Base-by-base conservation (phyloP, 331 rosid genomes). In the Phaseolus coccineus region DNA sequence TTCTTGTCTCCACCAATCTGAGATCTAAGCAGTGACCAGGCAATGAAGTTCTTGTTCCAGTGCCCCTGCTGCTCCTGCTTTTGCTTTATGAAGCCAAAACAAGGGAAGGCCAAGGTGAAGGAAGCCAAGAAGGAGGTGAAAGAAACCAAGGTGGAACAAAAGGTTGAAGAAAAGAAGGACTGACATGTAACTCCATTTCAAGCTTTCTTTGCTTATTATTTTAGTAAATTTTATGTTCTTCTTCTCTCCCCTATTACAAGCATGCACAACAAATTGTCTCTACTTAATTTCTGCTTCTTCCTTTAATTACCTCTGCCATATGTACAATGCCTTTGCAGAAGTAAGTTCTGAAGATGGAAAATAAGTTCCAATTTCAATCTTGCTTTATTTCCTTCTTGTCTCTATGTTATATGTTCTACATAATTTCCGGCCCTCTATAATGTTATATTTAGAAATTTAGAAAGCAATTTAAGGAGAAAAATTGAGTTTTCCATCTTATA, bases 31-130 rank as follows among this genome's bases (percentile, higher is more conserved):
- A 30, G n/a, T 28, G 13, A 10, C 24, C 69, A 64, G 80, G 69
- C 73, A 44, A 94, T 94, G 98, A 92, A 94, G 91, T 94, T 94
- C 89, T 88, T 94, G 83, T 94, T 94, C 68, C 98, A 92, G 83
- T 94, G 95, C 64, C 98, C 98, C 1, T 92, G 97, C 59, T 94
- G 98, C 76, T 94, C 97, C 2, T 94, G 98, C 75, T 94, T 92
- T 82, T 94, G 97, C 89, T 94, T 94, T 89, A 82, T 94, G 95
- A 94, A 94, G 91, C 98, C 98, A 37, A 88, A 88, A 80, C 77
- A 48, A 37, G 93, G 90, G 5, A 78, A 81, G 42, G 71, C 87
- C 51, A 86, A 87, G 80, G 90, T 79, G 65, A 63, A 85, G 84
- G 71, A 84, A 71, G 87, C 81, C 15, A 89, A 67, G 44, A 77